phyloP scores from a whole-genome alignment of 108 stramenopile genomes.

The Cyclostephanos tholiformis region DNA sequence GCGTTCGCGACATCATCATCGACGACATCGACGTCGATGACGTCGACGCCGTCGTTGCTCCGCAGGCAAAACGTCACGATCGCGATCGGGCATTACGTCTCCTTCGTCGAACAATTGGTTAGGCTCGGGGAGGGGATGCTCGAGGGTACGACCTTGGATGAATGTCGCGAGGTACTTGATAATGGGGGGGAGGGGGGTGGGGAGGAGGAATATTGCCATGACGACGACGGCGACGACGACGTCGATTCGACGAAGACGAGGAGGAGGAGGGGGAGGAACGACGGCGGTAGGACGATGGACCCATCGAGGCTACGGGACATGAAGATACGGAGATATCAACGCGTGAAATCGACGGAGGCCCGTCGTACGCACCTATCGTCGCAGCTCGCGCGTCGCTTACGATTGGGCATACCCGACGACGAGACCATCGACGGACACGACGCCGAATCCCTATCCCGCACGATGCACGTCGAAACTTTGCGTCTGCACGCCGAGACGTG shows the following conservation, averaged over 20 bases:
- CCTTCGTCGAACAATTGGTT: conserved; percentile 62
- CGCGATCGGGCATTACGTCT: conserved; percentile 56
- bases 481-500: conserved; percentile 54
- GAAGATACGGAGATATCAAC: conserved; percentile 49
- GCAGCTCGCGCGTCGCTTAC: conserved; percentile 53
- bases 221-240: conserved; percentile 28
- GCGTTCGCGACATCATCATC: conserved; percentile 13
- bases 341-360: conserved; percentile 17
- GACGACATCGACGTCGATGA: conserved; percentile 10
- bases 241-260: conserved; percentile 4
- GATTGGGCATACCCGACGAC: conserved; percentile 51
- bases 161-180: conserved; percentile 60
- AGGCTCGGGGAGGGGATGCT: conserved; percentile 53
- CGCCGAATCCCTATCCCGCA: conserved; percentile 65
- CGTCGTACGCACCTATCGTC: conserved; percentile 54
- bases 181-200: conserved; percentile 37
- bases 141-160: conserved; percentile 41
- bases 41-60: conserved; percentile 10
- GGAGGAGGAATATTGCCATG: conserved; percentile 30
- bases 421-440: conserved; percentile 80
- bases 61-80: conserved; percentile 52
- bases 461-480: conserved; percentile 53
- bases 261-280: not conserved
- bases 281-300: conserved; percentile 7
- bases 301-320: conserved; percentile 48